Percentiles rank a stretch among this genome's conserved stretches.
Evolutionary conservation across 2,329 filamentous ascomycete species (phyloP).

Genomic region (Penicillium sp.): DNA sequence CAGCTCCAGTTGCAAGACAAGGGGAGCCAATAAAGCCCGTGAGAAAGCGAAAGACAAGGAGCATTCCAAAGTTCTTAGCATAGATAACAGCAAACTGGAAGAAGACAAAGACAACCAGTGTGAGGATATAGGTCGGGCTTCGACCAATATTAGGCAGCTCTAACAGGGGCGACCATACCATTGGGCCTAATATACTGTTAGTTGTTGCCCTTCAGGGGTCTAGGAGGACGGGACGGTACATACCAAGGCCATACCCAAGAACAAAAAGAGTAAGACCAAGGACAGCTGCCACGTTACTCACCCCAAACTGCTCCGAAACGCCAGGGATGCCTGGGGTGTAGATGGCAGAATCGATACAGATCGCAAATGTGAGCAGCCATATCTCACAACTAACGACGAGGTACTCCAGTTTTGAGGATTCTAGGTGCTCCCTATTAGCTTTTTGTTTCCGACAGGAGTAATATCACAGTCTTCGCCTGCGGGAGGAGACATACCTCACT

Average conservation of each 20-base stretch:
- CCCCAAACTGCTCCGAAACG: constrained; percentile 39
- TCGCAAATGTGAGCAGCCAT: too few relatives aligned
- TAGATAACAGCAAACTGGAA: constrained; percentile 43
- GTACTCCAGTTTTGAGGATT: too few relatives aligned
- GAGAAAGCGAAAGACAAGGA: constrained; percentile 47
- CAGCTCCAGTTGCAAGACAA: constrained; percentile 40
- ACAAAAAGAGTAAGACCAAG: constrained; percentile 47
- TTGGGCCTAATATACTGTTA: constrained; percentile 22
- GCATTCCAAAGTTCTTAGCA: constrained; percentile 45
- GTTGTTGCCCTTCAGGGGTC: too few relatives aligned
- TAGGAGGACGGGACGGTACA: too few relatives aligned
- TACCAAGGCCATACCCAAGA: constrained; percentile 37
- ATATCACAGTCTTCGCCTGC: too few relatives aligned
- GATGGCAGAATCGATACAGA: too few relatives aligned
- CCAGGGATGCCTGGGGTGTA: constrained; percentile 33
- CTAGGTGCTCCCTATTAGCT: too few relatives aligned
- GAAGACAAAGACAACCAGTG: constrained; percentile 43
- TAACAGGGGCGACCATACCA: constrained; percentile 39
- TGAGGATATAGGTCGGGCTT: constrained; percentile 43
- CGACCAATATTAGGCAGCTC: constrained; percentile 46
- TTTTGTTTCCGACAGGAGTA: too few relatives aligned
- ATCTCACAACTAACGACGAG: too few relatives aligned
- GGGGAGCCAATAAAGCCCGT: constrained; percentile 45
- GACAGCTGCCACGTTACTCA: constrained; percentile 39
- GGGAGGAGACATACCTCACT: too few relatives aligned